Evolutionary conservation across 192 early-diverging fungal genomes (phyloP).

Genomic region (Umbelopsis sp.): DNA sequence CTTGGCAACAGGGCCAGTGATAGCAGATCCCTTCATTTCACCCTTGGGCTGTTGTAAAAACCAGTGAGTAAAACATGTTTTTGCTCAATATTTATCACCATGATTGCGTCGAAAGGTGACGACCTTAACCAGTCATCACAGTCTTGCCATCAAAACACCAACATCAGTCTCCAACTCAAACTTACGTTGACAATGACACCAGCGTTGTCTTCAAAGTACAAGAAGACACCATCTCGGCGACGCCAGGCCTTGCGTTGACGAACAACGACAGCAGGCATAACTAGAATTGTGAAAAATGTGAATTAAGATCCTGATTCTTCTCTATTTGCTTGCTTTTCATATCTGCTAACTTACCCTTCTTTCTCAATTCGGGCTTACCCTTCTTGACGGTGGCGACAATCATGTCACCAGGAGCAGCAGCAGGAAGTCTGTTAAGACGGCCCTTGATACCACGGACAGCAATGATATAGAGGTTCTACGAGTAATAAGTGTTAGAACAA

Average conservation of each 20-base stretch:
- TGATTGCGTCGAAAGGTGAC: too few species aligned
- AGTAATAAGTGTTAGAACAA: too few species aligned
- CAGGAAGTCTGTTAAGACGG: constrained; percentile 96
- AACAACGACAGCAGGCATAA: constrained; percentile 98
- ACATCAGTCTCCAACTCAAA: background rate
- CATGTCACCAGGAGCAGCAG: constrained; percentile 99
- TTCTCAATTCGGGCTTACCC: constrained; percentile 99
- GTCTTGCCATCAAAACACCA: background rate
- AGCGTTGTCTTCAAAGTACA: constrained; percentile 99
- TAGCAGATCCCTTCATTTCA: constrained; percentile 84
- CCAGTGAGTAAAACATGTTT: too few species aligned
- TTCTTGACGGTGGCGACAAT: constrained; percentile 99
- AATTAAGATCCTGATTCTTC: background rate
- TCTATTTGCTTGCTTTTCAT: background rate
- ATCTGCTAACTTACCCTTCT: constrained; percentile 80
- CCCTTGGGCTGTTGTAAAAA: constrained; percentile 29
- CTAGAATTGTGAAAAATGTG: constrained; percentile 42
- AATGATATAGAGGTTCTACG: constrained; percentile 96
- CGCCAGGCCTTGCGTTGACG: constrained; percentile 99
- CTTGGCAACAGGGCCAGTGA: constrained; percentile 99
- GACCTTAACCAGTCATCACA: background rate
- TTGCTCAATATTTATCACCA: too few species aligned
- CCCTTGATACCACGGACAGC: constrained; percentile 95
- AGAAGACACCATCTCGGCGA: constrained; percentile 97
- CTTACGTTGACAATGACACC: constrained; percentile 97